Percentiles rank a stretch among this genome's conserved stretches.
Evolutionary conservation across 208 protist genomes (phyloP).

Genomic region (Naegleria lovaniensis): DNA sequence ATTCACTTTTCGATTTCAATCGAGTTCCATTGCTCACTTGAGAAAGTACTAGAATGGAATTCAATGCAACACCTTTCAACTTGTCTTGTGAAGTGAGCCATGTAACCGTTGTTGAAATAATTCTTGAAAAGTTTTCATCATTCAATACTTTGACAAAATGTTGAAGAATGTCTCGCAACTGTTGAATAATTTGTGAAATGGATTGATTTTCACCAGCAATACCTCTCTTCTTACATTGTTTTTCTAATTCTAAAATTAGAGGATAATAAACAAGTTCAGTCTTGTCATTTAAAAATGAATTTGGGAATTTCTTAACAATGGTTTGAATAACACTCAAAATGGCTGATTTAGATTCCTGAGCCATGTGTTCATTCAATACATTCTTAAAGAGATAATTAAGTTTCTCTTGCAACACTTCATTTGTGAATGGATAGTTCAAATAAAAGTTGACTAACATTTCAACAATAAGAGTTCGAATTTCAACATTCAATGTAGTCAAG

Average conservation of each 20-base stretch:
- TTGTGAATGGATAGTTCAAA: constrained; percentile 17
- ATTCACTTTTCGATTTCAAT: not conserved
- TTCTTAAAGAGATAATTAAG: constrained; percentile 25
- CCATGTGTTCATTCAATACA: not conserved
- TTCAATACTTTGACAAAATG: not conserved
- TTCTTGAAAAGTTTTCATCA: not conserved
- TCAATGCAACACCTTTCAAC: not conserved
- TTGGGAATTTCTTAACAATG: not conserved
- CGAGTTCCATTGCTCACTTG: not conserved
- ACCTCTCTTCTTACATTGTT: not conserved
- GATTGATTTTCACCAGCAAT: not conserved
- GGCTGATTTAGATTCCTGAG: not conserved
- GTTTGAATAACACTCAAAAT: not conserved
- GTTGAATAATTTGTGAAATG: not conserved
- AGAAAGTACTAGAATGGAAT: not conserved
- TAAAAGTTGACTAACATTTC: not conserved
- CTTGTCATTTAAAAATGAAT: not conserved
- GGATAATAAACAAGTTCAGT: constrained; percentile 4
- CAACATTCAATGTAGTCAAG: not conserved
- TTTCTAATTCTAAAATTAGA: not conserved
- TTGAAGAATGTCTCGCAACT: not conserved
- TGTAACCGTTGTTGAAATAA: not conserved
- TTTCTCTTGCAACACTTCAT: not conserved
- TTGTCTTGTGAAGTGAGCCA: not conserved
- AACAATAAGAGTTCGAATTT: not conserved